These are phyloP conservation scores for Pythium plurisporium DNA, from an alignment of 352 stramenopile genomes.

Conservation along the genomic window DNA sequence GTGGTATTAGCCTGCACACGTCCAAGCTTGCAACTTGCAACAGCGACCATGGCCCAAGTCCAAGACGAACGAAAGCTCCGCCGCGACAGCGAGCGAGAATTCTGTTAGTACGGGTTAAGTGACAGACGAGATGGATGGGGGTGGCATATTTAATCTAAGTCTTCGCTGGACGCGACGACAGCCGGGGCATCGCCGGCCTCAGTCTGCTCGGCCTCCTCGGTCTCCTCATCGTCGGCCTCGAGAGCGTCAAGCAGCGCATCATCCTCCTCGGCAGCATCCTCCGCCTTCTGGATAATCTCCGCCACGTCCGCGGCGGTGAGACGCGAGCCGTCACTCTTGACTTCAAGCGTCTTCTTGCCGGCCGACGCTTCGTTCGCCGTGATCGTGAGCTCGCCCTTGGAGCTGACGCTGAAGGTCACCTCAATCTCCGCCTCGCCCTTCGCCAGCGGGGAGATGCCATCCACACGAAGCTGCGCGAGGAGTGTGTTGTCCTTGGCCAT, in stretches of 20 bases:
- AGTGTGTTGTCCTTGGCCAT: constrained; percentile 97
- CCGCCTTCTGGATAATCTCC: constrained; percentile 76
- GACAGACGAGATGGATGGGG: constrained; percentile 3
- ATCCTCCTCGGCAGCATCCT: constrained; percentile 82
- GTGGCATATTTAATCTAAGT: constrained; percentile 82
- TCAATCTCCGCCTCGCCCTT: constrained; percentile 92
- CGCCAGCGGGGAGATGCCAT: constrained; percentile 82
- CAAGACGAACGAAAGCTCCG: too few species aligned
- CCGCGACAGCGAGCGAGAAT: background rate
- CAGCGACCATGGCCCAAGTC: background rate
- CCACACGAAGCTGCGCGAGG: constrained; percentile 88
- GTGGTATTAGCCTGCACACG: background rate
- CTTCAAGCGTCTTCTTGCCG: constrained; percentile 69
- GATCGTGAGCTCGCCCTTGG: constrained; percentile 94
- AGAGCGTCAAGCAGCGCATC: constrained; percentile 69
- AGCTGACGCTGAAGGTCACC: constrained; percentile 91
- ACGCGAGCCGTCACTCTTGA: constrained; percentile 70
- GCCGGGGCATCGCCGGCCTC: constrained; percentile 23
- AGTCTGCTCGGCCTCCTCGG: constrained; percentile 32
- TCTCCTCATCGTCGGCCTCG: constrained; percentile 59
- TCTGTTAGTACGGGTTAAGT: constrained; percentile 13
- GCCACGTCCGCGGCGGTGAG: constrained; percentile 64
- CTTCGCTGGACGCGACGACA: constrained; percentile 46
- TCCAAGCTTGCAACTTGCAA: background rate
- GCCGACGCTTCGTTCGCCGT: constrained; percentile 78